Evolutionary conservation across 768 basidiomycete genomes (phyloP).

Genomic region (Lactarius hengduanensis): DNA sequence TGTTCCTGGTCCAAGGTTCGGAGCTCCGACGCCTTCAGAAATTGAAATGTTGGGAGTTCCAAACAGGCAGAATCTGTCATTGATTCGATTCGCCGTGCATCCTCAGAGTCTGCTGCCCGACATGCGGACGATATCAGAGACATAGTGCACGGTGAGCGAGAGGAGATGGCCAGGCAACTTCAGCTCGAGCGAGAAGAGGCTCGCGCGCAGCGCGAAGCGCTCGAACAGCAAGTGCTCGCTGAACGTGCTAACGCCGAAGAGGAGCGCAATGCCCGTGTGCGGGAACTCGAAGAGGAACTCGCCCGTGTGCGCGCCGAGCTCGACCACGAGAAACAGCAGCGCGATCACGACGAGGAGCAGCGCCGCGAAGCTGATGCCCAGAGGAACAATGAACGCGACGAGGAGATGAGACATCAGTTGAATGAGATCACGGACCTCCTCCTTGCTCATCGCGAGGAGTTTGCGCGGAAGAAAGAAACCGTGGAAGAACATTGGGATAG

Average conservation of each 20-base stretch:
- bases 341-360: conserved; percentile 59
- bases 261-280: conserved; percentile 55
- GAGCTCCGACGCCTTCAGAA: conserved; percentile 10
- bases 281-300: conserved; percentile 62
- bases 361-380: conserved; percentile 57
- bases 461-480: conserved; percentile 56
- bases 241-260: conserved; percentile 37
- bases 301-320: conserved; percentile 55
- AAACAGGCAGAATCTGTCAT: conserved; percentile 35
- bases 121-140: conserved; percentile 60
- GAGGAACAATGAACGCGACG: conserved; percentile 59
- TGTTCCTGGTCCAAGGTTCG: not conserved
- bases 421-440: conserved; percentile 71
- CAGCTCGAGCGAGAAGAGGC: conserved; percentile 28
- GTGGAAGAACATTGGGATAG: conserved; percentile 63
- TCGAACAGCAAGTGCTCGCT: conserved; percentile 20
- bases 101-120: conserved; percentile 54
- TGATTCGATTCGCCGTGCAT: conserved; percentile 42
- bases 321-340: conserved; percentile 58
- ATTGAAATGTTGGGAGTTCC: conserved; percentile 28
- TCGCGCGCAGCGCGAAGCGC: conserved; percentile 26
- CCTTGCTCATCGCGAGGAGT: conserved; percentile 61
- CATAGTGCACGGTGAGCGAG: conserved; percentile 29
- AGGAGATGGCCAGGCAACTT: conserved; percentile 21
- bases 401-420: conserved; percentile 58